Evolutionary conservation across 345 rosid genomes (phyloP).

Genomic region (Xanthoceras sorbifolium): DNA sequence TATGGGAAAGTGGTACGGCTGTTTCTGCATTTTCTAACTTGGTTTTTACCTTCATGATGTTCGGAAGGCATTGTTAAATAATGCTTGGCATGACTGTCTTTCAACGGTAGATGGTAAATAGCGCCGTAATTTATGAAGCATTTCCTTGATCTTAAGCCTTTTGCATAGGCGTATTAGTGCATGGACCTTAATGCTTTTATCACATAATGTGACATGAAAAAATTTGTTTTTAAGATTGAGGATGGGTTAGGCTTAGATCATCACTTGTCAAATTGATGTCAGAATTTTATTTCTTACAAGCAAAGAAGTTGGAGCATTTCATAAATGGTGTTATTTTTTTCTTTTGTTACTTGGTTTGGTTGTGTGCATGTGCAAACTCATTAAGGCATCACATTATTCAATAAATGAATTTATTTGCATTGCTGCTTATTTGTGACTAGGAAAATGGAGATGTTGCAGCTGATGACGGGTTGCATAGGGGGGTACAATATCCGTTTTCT

Average conservation of each 20-base stretch:
- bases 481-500: conserved; percentile 87
- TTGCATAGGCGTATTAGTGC: neutral
- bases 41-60: neutral
- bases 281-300: neutral
- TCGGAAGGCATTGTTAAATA: neutral
- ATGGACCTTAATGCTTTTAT: neutral
- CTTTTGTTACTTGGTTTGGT: neutral
- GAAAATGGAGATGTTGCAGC: conserved; percentile 72
- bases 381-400: neutral
- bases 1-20: neutral
- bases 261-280: neutral
- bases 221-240: neutral
- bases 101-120: neutral
- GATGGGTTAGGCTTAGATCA: neutral
- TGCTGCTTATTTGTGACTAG: conserved; percentile 36
- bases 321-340: conserved; percentile 1
- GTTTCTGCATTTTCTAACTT: neutral
- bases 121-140: neutral
- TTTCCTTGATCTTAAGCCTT: neutral
- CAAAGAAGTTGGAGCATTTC: neutral
- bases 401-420: neutral
- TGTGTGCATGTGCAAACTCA: neutral
- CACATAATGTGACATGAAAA: neutral
- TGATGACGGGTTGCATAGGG: conserved; percentile 67
- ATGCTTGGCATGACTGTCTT: neutral